phyloP scores from a whole-genome alignment of 495 filamentous ascomycete genomes.

The Neurospora sp. region DNA sequence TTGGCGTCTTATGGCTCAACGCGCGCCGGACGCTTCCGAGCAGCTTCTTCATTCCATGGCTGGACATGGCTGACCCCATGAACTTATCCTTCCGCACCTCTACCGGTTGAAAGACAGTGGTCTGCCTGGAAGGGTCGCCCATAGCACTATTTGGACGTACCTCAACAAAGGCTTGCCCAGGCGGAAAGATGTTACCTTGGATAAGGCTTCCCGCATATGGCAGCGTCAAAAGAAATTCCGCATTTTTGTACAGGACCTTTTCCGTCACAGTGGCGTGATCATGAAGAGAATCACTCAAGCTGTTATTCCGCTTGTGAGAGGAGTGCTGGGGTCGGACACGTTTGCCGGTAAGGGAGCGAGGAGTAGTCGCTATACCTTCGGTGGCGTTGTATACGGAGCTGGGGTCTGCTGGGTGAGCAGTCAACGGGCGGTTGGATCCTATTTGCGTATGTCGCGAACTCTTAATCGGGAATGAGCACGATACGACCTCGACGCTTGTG shows the following conservation, averaged over 20 bases:
- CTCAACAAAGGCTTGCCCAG: slow-evolving; percentile 65
- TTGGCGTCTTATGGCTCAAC: slow-evolving; percentile 57
- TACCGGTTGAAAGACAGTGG: slow-evolving; percentile 36
- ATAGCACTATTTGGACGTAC: slow-evolving; percentile 48
- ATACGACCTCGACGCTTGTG: slow-evolving; percentile 53
- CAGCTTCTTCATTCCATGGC: slow-evolving; percentile 68
- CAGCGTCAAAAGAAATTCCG: slow-evolving; percentile 50
- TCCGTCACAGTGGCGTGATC: slow-evolving; percentile 51
- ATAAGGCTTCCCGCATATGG: slow-evolving; percentile 76
- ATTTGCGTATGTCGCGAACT: slow-evolving; percentile 37
- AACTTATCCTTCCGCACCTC: slow-evolving; percentile 28
- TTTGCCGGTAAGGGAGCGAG: slow-evolving; percentile 42
- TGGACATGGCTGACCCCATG: slow-evolving; percentile 42
- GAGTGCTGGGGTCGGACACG: slow-evolving; percentile 34
- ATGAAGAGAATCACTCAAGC: slow-evolving; percentile 74
- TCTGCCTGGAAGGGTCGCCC: slow-evolving; percentile 28
- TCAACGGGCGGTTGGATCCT: slow-evolving; percentile 34
- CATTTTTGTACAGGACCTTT: slow-evolving; percentile 38
- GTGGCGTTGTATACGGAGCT: slow-evolving; percentile 34
- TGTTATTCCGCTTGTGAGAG: slow-evolving; percentile 42
- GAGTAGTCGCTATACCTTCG: slow-evolving; percentile 40
- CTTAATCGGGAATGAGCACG: slow-evolving; percentile 74
- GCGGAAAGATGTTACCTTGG: slow-evolving; percentile 68
- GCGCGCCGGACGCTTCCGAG: slow-evolving; percentile 82
- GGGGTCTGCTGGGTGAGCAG: slow-evolving; percentile 54